Conservation (phyloP, 345 rosid species). For the Populus pruinosa region DNA sequence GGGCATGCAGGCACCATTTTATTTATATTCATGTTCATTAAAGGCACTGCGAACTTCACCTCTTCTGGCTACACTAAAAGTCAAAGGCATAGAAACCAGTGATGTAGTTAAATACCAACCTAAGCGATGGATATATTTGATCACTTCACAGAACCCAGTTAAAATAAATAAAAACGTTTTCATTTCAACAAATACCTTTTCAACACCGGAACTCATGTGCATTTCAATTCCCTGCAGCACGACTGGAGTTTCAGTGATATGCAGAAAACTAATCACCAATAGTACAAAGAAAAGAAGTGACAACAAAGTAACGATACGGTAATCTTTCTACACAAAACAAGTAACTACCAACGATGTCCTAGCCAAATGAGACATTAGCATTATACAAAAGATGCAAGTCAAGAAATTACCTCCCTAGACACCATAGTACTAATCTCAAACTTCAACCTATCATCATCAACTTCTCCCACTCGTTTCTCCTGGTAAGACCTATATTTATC, state of each 20-base stretch:
- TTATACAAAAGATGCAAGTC: neutral
- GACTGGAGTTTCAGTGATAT: neutral
- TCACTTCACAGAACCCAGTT: neutral
- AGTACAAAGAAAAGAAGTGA: neutral
- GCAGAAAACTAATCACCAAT: neutral
- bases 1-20: constrained; percentile 79
- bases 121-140: neutral
- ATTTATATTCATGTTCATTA: constrained; percentile 74
- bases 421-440: constrained; percentile 87
- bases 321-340: neutral
- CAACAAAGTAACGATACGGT: neutral
- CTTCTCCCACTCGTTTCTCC: constrained; percentile 59
- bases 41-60: constrained; percentile 89
- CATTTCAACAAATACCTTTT: constrained; percentile 62
- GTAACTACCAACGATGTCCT: neutral
- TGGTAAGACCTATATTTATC: constrained; percentile 61
- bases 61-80: constrained; percentile 84
- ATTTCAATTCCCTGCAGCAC: constrained; percentile 86
- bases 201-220: constrained; percentile 68
- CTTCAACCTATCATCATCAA: constrained; percentile 79
- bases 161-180: constrained; percentile 1
- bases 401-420: constrained; percentile 68
- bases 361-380: neutral
- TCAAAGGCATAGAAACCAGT: constrained; percentile 51
- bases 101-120: constrained; percentile 17